phyloP scores from a whole-genome alignment of 1,284 basidiomycete genomes.

The Sporisorium exsertum region DNA sequence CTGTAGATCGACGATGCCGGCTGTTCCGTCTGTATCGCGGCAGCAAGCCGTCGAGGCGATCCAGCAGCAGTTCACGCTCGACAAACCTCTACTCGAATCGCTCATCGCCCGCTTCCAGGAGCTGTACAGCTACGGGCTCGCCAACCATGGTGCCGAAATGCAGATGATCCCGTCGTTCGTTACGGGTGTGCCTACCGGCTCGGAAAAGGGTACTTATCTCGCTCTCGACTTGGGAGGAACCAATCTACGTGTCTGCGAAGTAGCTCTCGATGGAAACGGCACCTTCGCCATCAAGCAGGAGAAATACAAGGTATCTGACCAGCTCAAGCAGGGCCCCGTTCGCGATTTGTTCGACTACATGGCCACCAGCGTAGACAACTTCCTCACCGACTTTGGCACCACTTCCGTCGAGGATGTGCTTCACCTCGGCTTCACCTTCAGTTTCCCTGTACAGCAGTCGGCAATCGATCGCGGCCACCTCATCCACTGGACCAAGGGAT shows the following conservation, averaged over 20 bases:
- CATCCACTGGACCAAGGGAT: slow-evolving; percentile 69
- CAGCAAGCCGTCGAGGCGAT: slow-evolving; percentile 45
- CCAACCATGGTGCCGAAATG: slow-evolving; percentile 61
- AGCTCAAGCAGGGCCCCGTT: slow-evolving; percentile 61
- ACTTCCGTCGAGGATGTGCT: slow-evolving; percentile 63
- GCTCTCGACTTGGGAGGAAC: slow-evolving; percentile 66
- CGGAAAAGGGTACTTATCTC: slow-evolving; percentile 64
- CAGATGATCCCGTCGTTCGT: slow-evolving; percentile 66
- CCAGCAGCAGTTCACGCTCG: slow-evolving; percentile 52
- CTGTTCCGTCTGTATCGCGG: slow-evolving; percentile 46
- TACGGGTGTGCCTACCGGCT: slow-evolving; percentile 61
- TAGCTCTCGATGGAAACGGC: slow-evolving; percentile 86
- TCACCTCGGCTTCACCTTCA: slow-evolving; percentile 81
- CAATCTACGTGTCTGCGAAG: slow-evolving; percentile 84
- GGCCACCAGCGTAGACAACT: slow-evolving; percentile 92
- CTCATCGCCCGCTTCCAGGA: slow-evolving; percentile 56
- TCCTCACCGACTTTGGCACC: slow-evolving; percentile 80
- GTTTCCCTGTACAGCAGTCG: slow-evolving; percentile 89
- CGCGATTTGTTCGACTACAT: slow-evolving; percentile 77
- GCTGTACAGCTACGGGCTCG: slow-evolving; percentile 58
- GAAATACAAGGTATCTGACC: slow-evolving; percentile 66
- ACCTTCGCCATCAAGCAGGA: slow-evolving; percentile 80
- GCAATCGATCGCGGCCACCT: slow-evolving; percentile 89
- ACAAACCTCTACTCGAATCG: slow-evolving; percentile 43
- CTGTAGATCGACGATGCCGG: slow-evolving; percentile 35